Conservation (phyloP, 2,329 filamentous ascomycete species). For the Hypoxylon sp. region DNA sequence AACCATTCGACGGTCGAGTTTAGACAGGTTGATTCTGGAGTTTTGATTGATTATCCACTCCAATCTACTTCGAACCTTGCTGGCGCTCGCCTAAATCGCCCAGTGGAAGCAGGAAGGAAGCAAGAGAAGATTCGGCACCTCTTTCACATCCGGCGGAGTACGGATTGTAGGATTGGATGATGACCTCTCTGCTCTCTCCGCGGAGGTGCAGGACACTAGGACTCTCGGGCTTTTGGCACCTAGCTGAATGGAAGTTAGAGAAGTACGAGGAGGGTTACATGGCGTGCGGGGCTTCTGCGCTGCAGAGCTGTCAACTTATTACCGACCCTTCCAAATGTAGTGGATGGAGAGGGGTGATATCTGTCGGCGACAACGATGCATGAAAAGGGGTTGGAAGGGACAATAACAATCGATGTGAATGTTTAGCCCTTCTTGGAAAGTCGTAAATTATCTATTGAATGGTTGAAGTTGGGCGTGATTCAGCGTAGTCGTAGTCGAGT, state of each 20-base stretch:
- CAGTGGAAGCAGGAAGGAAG: conserved; percentile 9
- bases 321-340: conserved; percentile 28
- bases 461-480: conserved; percentile 13
- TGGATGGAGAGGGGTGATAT: conserved; percentile 26
- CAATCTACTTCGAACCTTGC: too few species aligned
- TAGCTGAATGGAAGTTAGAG: conserved; percentile 15
- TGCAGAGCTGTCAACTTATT: conserved; percentile 31
- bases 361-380: conserved; percentile 31
- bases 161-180: conserved; percentile 1
- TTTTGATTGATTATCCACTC: neutral
- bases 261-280: conserved; percentile 32
- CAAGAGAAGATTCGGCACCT: neutral
- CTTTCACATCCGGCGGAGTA: conserved; percentile 7
- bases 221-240: conserved; percentile 4
- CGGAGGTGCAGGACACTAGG: conserved; percentile 1
- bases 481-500: neutral
- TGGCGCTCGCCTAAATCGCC: neutral
- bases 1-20: conserved; percentile 17
- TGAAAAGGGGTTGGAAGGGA: conserved; percentile 23
- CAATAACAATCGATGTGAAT: too few species aligned
- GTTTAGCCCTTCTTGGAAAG: conserved; percentile 29
- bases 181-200: conserved; percentile 2
- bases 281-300: conserved; percentile 28
- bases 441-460: conserved; percentile 16
- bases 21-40: conserved; percentile 3